A percentile compares a stretch with the other conserved stretches of the same genome.
These are phyloP conservation scores for Tubosaeta sp. DNA, from an alignment of 768 basidiomycete species.

Conservation along the genomic window DNA sequence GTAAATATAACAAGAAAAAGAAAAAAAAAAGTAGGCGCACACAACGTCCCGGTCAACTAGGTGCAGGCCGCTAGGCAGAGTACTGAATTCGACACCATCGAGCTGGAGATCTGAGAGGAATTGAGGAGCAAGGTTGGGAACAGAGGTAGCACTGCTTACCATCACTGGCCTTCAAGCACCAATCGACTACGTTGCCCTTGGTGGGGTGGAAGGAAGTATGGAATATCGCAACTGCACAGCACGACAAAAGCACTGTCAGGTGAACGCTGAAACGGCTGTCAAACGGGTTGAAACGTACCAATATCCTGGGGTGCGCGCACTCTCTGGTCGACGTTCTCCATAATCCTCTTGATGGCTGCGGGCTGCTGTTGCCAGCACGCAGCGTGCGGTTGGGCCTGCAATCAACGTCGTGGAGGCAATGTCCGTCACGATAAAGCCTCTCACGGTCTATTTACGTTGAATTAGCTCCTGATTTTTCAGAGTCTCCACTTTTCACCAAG, in stretches of 20 bases:
- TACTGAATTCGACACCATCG: constrained; percentile 74
- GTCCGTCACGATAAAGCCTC: constrained; percentile 14
- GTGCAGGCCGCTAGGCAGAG: constrained; percentile 79
- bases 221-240: constrained; percentile 65
- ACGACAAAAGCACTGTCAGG: neutral
- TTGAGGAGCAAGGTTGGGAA: neutral
- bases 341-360: constrained; percentile 18
- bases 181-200: constrained; percentile 74
- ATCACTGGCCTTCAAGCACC: constrained; percentile 67
- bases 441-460: constrained; percentile 27
- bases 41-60: constrained; percentile 75
- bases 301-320: constrained; percentile 49
- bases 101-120: constrained; percentile 52
- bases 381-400: constrained; percentile 11
- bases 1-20: constrained; percentile 5
- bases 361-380: constrained; percentile 21
- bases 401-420: constrained; percentile 23
- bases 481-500: constrained; percentile 8
- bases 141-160: constrained; percentile 37
- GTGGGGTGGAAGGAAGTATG: constrained; percentile 85
- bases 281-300: constrained; percentile 32
- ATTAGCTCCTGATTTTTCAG: constrained; percentile 10
- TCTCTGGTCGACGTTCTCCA: constrained; percentile 28
- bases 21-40: constrained; percentile 38
- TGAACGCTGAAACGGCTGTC: neutral